Percentiles rank a stretch among this genome's conserved stretches.
Evolutionary conservation across 495 filamentous ascomycete species (phyloP).

Genomic region (Talaromyces proteolyticus): DNA sequence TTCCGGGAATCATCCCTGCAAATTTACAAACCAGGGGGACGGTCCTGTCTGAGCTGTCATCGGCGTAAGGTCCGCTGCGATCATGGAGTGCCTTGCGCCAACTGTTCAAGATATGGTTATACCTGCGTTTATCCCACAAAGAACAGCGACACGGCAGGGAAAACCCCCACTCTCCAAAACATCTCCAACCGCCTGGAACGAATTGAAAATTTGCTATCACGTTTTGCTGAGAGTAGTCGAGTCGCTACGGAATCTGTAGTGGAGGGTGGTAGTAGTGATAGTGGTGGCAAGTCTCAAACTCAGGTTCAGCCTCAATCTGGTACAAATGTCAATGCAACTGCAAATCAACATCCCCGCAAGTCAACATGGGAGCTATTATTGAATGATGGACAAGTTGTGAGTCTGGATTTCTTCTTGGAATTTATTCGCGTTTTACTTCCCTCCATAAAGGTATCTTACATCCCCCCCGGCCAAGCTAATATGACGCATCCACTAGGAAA

Average conservation of each 20-base stretch:
- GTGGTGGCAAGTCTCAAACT: constrained; percentile 27
- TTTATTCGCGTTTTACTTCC: neutral
- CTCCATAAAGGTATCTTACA: neutral
- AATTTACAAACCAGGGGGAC: constrained; percentile 3
- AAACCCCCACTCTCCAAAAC: constrained; percentile 40
- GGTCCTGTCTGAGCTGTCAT: constrained; percentile 36
- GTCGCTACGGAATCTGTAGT: constrained; percentile 5
- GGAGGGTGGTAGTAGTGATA: constrained; percentile 24
- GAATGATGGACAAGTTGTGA: constrained; percentile 13
- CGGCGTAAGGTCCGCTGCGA: constrained; percentile 61
- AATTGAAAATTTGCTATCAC: constrained; percentile 43
- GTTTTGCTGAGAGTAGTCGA: neutral
- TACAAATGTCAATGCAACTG: neutral
- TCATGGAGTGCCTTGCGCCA: constrained; percentile 53
- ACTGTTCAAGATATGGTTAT: constrained; percentile 51
- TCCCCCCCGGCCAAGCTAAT: neutral
- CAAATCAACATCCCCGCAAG: neutral
- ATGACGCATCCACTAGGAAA: constrained; percentile 20
- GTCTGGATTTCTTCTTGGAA: neutral
- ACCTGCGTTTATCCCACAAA: constrained; percentile 49
- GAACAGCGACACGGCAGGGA: constrained; percentile 38
- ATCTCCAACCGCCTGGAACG: constrained; percentile 48
- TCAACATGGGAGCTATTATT: constrained; percentile 10
- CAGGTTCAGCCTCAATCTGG: neutral
- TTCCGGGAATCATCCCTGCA: neutral